Evolutionary conservation across 2,329 filamentous ascomycete species (phyloP), one percentile per base, ranked within the genome.

Genomic region (Sporothrix globosa): DNA sequence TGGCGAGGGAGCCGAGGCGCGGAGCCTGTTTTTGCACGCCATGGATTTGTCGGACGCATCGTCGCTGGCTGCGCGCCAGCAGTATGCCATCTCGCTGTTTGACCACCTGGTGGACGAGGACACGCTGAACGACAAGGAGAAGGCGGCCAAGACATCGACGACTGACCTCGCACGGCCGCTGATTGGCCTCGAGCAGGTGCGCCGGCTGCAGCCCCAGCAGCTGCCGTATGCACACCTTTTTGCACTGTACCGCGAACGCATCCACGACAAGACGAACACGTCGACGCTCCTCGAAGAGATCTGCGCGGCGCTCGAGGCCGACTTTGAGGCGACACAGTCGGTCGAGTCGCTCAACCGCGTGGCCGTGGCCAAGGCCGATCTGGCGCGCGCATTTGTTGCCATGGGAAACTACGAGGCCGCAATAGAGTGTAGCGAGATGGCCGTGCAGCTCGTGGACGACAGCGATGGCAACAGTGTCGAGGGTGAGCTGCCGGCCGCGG

Each of bases 11-110:
- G 88, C 87, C 72, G 93, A 97, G 80, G 94, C 95, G 0, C 86
- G 92, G 27, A 89, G 90, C 13, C 86, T 98, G 11, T 97, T 97
- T 77, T 94, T 92, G 1, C 96, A 99, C 77, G 95, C 96, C 0
- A 96, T 97, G 82, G 94, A 97, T 73, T 95, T 99, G 65, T 90
- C 93, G 0, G 92, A 93, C 72, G 90, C 92, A 0, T 91, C 91
- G 0, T 90, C 91, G 0, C 79, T 90, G 2, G 83, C 93, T 4
- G 88, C 90, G 0, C 92, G 93, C 77, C 87, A 90, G 41, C 92
- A 95, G 77, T 98, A 94, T 77, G 86, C 92, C 0, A 82, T 91
- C 0, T 91, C 92, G 1, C 85, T 92, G 63, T 98, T 99, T 77
- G 95, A 99, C 76, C 85, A 92, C 74, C 83, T 97, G 7, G 79